These are phyloP conservation scores for Epichloe brachyelytri DNA, from an alignment of 2,329 filamentous ascomycete species.

Conservation along the genomic window DNA sequence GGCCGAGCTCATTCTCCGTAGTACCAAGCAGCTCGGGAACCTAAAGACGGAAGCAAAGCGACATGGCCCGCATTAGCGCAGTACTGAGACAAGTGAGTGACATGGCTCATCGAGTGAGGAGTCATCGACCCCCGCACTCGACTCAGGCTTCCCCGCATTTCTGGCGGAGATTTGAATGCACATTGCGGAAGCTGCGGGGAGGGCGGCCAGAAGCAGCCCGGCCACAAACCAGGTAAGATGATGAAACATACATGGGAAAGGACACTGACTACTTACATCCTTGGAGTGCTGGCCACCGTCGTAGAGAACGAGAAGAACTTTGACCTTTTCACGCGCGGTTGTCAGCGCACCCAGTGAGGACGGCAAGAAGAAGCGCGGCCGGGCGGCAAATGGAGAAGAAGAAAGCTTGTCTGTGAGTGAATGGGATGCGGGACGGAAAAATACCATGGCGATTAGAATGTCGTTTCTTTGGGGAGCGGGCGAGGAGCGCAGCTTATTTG, in stretches of 20 bases:
- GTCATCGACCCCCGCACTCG: not conserved
- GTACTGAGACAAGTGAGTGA: not conserved
- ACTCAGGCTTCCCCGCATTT: not conserved
- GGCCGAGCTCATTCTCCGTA: conserved; percentile 94
- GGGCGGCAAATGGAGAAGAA: conserved; percentile 17
- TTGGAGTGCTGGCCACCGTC: conserved; percentile 82
- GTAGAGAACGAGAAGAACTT: conserved; percentile 89
- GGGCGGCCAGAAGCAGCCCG: not conserved
- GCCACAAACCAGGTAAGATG: not conserved
- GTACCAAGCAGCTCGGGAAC: conserved; percentile 80
- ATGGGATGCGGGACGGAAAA: conserved; percentile 14
- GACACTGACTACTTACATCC: conserved; percentile 43
- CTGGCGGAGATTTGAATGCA: not conserved
- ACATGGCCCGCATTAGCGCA: not conserved
- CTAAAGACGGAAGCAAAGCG: conserved; percentile 19
- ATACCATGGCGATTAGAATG: conserved; percentile 17
- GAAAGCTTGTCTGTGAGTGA: conserved; percentile 4
- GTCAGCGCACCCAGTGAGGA: conserved; percentile 39
- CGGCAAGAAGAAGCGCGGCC: conserved; percentile 28
- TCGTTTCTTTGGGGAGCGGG: not conserved
- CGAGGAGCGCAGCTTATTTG: too few species aligned
- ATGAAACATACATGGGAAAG: not conserved
- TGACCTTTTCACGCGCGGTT: conserved; percentile 52
- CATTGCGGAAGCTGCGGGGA: not conserved
- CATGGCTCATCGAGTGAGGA: not conserved